phyloP scores from a whole-genome alignment of 176 grass and related monocot genomes.

The Raddia guianensis region DNA sequence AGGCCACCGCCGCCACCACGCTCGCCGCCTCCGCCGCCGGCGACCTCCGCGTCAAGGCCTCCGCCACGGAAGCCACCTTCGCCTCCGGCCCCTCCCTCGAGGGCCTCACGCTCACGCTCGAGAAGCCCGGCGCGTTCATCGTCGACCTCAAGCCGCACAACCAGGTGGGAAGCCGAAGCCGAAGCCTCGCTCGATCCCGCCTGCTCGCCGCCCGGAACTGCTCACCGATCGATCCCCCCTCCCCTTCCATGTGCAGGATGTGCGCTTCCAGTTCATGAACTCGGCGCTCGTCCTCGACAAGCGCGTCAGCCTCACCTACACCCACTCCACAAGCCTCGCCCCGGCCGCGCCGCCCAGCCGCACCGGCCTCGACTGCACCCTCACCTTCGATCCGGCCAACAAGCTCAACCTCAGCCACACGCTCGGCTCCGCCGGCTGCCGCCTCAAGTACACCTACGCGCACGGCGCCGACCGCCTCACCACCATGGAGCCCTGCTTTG shows the following conservation, averaged over 20 bases:
- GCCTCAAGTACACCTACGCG: slow-evolving; percentile 81
- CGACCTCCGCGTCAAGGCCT: slow-evolving; percentile 74
- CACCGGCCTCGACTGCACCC: slow-evolving; percentile 61
- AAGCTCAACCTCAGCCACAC: slow-evolving; percentile 72
- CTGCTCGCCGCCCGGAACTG: background rate
- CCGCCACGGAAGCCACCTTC: slow-evolving; percentile 83
- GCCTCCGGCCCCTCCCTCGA: slow-evolving; percentile 62
- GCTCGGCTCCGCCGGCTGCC: slow-evolving; percentile 57
- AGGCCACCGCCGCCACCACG: slow-evolving; percentile 47
- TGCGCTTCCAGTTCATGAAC: slow-evolving; percentile 96
- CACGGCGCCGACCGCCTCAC: slow-evolving; percentile 67
- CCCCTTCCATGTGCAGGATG: slow-evolving; percentile 45
- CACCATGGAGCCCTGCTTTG: slow-evolving; percentile 76
- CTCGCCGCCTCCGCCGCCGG: slow-evolving; percentile 56
- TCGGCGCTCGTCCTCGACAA: slow-evolving; percentile 67
- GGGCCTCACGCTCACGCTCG: slow-evolving; percentile 74
- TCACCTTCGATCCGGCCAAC: slow-evolving; percentile 72
- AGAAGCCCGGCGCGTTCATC: slow-evolving; percentile 91
- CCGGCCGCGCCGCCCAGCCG: slow-evolving; percentile 31
- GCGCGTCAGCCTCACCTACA: slow-evolving; percentile 82
- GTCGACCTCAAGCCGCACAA: slow-evolving; percentile 70
- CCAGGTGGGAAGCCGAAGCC: slow-evolving; percentile 26
- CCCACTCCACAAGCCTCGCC: slow-evolving; percentile 39
- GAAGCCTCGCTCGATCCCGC: background rate
- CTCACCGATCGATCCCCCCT: background rate